phyloP scores from a whole-genome alignment of 148 eudicot species.

The Beta vulgaris region DNA sequence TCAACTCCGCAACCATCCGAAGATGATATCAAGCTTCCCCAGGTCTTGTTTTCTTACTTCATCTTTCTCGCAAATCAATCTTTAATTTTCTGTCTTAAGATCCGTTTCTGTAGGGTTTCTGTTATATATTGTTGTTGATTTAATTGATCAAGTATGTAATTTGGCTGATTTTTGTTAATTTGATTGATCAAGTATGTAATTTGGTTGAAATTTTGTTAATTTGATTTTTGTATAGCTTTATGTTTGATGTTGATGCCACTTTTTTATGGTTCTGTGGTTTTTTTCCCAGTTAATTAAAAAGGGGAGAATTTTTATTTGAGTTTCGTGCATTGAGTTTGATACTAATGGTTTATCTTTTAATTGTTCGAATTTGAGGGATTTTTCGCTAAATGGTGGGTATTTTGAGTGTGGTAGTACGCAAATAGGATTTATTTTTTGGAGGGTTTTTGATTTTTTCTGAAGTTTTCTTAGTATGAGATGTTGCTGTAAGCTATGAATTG shows the following conservation, averaged over 20 bases:
- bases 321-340: too few species aligned
- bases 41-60: slow-evolving; percentile 24
- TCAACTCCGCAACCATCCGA: slow-evolving; percentile 19
- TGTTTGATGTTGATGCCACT: not conserved
- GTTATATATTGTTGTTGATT: not conserved
- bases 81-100: not conserved
- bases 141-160: not conserved
- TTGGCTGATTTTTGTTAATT: not conserved
- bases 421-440: too few species aligned
- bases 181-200: not conserved
- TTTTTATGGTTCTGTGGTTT: too few species aligned
- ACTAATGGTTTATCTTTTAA: too few species aligned
- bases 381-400: too few species aligned
- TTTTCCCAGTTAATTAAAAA: too few species aligned
- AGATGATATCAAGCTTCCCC: slow-evolving; percentile 27
- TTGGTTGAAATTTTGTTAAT: not conserved
- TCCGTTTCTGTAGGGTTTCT: slow-evolving; percentile 13
- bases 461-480: not conserved
- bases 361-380: too few species aligned
- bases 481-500: not conserved
- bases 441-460: too few species aligned
- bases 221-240: slow-evolving; percentile 1
- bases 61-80: not conserved
- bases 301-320: too few species aligned
- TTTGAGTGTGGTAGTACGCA: too few species aligned